Evolutionary conservation across 768 basidiomycete species (phyloP), one percentile per base, ranked within the genome.

Genomic region (Xerocomus brunneocitrinus): DNA sequence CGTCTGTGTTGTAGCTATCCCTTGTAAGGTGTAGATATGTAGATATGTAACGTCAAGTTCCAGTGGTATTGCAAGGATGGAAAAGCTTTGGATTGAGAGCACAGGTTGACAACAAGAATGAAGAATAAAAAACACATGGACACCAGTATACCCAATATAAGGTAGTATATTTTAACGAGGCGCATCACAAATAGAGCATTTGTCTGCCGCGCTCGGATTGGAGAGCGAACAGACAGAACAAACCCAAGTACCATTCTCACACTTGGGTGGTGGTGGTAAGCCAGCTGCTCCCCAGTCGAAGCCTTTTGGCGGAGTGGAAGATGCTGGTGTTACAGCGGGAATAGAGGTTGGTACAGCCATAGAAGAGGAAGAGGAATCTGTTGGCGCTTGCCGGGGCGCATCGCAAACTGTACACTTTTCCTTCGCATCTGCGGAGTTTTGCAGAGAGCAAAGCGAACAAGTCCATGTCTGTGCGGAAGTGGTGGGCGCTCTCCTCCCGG

Each of bases 161-260:
- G 28, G 24, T 48, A 48, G 42, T 52, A 35, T 56, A 57, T 30
- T 35, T 55, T 53, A 75, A 39, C 75, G 71, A 36, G 73, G 71
- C 13, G 71, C 49, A 10, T 82, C 80, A 56, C 83, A 85, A 41
- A 79, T 47, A 2, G 63, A 65, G 63, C 84, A 86, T 59, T 82
- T 78, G 4, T 68, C 71, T 24, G 59, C 60, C 19, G 70, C 76
- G 38, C 68, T 67, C 19, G 72, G 70, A 63, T 83, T 88, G 40
- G 63, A 57, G 48, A 84, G 46, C 62, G 57, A 50, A 54, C 79
- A 80, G 7, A 64, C 40, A 4, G 59, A 59, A 58, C 78, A 80
- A n/a, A 57, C 66, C 78, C 77, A 79, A 53, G 54, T 56, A 27
- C 62, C 66, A 19, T 39, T 50, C 24, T 53, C 54, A 5, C 58